Base-by-base conservation (phyloP, 768 basidiomycete species). In the Royoungia palumana region DNA sequence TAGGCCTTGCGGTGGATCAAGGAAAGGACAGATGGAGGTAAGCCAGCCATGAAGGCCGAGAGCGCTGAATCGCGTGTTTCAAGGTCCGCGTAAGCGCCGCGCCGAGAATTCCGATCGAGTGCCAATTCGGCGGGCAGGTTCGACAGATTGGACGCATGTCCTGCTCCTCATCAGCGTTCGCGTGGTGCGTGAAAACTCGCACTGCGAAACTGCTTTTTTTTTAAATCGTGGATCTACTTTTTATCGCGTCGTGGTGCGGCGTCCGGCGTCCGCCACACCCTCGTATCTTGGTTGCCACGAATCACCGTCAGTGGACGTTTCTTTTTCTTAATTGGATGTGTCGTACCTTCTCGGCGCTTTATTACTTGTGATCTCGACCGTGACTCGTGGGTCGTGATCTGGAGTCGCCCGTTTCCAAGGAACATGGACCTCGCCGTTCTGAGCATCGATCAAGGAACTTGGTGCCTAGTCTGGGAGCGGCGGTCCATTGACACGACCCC, bases 361-460 rank as follows among this genome's bases (percentile, higher is more conserved):
- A 50, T 57, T 60, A 10, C 46, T 49, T 47, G 40, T 48, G 49
- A 60, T 57, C 58, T 60, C 30, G 49, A 7, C 34, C 44, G 41
- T 39, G 50, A 41, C 47, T 24, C 41, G 56, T 44, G 54, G 50
- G 59, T 59, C 51, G 13, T 56, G 62, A 64, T 64, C 53, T 64
- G 54, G 56, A 58, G 50, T 56, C 35, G 56, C 32, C 58, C 46
- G 61, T 64, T 61, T 53, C 61, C 61, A 63, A 62, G 60, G 36
- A 56, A 64, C 62, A 21, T 39, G 27, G 32, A 35, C 50, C 27
- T 49, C 22, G 10, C 32, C 8, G 27, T 53, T 54, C 59, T 52
- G 62, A 52, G 64, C 49, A 63, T 64, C 60, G 46, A 62, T 59
- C 46, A 62, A 51, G 62, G 62, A 63, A 63, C 54, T 8, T 44